Percentiles rank a stretch among this genome's conserved stretches.
Conservation (phyloP, 768 basidiomycete species). For the Suillus paluster region DNA sequence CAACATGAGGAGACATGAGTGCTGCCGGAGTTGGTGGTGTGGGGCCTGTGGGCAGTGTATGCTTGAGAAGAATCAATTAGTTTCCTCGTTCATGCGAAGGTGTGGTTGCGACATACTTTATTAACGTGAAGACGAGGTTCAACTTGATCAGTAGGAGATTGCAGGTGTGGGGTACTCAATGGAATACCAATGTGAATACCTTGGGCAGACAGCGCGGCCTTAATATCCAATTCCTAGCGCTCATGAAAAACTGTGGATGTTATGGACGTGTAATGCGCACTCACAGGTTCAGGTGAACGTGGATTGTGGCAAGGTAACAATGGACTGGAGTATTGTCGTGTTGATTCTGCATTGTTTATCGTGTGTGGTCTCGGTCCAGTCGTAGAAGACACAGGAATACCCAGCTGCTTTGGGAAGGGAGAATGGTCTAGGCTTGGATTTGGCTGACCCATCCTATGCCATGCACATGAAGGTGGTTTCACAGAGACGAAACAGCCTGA, state of each 20-base stretch:
- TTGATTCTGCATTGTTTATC: background rate
- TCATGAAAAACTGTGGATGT: background rate
- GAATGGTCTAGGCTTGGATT: background rate
- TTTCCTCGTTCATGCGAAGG: background rate
- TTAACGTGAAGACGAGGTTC: background rate
- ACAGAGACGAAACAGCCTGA: too few species aligned
- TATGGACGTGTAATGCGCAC: background rate
- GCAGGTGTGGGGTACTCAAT: too few species aligned
- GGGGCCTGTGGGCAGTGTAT: too few species aligned
- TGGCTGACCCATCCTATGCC: background rate
- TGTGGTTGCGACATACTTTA: background rate
- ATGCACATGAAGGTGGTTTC: background rate
- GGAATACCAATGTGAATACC: background rate
- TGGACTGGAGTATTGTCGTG: background rate
- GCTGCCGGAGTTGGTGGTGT: background rate
- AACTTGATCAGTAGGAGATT: background rate
- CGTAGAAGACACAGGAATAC: background rate
- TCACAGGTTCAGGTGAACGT: background rate
- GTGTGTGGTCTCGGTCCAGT: background rate
- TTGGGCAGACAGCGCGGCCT: background rate
- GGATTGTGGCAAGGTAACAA: too few species aligned
- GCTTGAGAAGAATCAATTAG: background rate
- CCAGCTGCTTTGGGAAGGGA: background rate
- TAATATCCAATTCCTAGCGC: background rate
- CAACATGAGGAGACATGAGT: background rate